Evolutionary conservation across 768 basidiomycete genomes (phyloP), one percentile per base, ranked within the genome.

Genomic region (Lactarius trivialis): DNA sequence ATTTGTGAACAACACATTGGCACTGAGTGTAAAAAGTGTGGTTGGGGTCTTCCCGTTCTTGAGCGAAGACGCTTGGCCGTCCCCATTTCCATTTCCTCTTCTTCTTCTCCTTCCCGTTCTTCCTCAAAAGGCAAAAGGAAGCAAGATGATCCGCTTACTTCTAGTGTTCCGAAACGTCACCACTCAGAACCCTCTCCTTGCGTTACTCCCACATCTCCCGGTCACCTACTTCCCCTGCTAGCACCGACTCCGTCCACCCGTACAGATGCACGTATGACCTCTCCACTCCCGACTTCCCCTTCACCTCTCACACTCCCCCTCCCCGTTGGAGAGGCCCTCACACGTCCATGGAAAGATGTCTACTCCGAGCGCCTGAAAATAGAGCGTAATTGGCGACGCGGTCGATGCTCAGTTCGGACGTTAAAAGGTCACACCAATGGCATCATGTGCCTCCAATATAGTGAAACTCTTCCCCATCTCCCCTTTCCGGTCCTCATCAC

Each of bases 1-100:
- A 98, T 99, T 72, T 98, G 97, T 73, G 93, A 96, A 71, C 97
- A 99, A 72, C 97, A 99, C 65, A 98, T 99, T 59, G 96, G 96
- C 21, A 87, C 93, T 70, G 96, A 93, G 70, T 99, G 97, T 69
- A 84, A 82, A 68, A 97, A 96, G 73, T 98, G 97, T 68, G 97
- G 97, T 2, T 98, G 96, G 95, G 95, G 94, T 19, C 77, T 99
- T 50, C 97, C 97, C 17, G 79, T 97, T 37, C 79, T 99, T 24
- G 91, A 96, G 73, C 86, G 84, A 70, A 84, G 83, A 65, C 80
- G 86, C 28, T 75, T 74, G 28, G 75, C 78, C 50, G 69, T 76
- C 8, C 68, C 70, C n/a, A 78, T 76, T 7, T 67, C 68, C 7
- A 66, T 67, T 17, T 78, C 78, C 17, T 78, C 77, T 19, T 76